Conservation (phyloP, 2,329 filamentous ascomycete genomes). For the Aspergillus sp. region DNA sequence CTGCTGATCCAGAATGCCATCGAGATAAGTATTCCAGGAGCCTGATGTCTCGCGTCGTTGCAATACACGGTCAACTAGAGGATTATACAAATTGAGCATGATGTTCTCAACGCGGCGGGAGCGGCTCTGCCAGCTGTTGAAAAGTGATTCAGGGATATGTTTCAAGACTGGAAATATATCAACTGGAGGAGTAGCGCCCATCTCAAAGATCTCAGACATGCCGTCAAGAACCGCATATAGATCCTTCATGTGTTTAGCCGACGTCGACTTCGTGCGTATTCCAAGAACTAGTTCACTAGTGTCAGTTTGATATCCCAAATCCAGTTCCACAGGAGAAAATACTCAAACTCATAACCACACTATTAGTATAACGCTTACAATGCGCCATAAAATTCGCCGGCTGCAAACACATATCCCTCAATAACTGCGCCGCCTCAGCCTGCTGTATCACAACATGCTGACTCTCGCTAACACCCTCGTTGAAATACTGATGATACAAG, state of each 20-base stretch:
- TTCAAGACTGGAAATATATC: slow-evolving; percentile 43
- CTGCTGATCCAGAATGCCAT: slow-evolving; percentile 35
- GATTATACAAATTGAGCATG: slow-evolving; percentile 38
- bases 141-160: slow-evolving; percentile 35
- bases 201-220: slow-evolving; percentile 41
- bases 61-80: slow-evolving; percentile 29
- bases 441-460: slow-evolving; percentile 38
- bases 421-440: slow-evolving; percentile 45
- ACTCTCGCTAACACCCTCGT: slow-evolving; percentile 40
- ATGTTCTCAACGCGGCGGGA: slow-evolving; percentile 31
- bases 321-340: slow-evolving; percentile 3
- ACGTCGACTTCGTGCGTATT: slow-evolving; percentile 24
- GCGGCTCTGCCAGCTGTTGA: slow-evolving; percentile 35
- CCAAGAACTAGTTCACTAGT: slow-evolving; percentile 20
- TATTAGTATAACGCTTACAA: slow-evolving; percentile 45
- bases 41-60: slow-evolving; percentile 22
- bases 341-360: slow-evolving; percentile 41
- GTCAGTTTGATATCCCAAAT: not conserved
- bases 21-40: slow-evolving; percentile 30
- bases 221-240: slow-evolving; percentile 23
- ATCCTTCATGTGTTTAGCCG: slow-evolving; percentile 30
- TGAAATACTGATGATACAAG: slow-evolving; percentile 41
- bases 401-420: slow-evolving; percentile 36
- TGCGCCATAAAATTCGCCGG: slow-evolving; percentile 44
- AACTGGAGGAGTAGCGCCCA: slow-evolving; percentile 44